phyloP scores from a whole-genome alignment of 2,329 filamentous ascomycete genomes.

The Colletotrichum plurivorum region DNA sequence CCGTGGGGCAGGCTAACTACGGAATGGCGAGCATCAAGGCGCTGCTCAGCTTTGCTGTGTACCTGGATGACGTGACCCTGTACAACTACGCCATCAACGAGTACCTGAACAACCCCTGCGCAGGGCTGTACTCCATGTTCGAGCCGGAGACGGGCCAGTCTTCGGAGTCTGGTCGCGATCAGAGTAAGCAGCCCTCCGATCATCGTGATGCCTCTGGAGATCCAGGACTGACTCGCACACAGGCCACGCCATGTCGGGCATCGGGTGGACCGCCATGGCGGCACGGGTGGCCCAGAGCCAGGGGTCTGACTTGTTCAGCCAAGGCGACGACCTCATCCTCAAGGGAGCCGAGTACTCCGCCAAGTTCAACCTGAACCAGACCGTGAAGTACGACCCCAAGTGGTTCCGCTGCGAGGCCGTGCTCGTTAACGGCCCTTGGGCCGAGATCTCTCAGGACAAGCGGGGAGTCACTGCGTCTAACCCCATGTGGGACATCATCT shows the following conservation, averaged over 20 bases:
- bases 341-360: conserved; percentile 55
- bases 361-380: conserved; percentile 54
- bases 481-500: conserved; percentile 45
- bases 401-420: conserved; percentile 57
- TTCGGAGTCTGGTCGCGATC: conserved; percentile 55
- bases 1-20: conserved; percentile 59
- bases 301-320: conserved; percentile 51
- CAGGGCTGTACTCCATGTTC: conserved; percentile 50
- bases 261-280: conserved; percentile 53
- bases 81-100: conserved; percentile 57
- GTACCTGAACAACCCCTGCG: conserved; percentile 54
- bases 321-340: conserved; percentile 51
- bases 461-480: conserved; percentile 41
- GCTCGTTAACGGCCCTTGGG: conserved; percentile 56
- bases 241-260: conserved; percentile 47
- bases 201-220: neutral
- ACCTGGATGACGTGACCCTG: conserved; percentile 55
- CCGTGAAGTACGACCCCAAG: conserved; percentile 51
- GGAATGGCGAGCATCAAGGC: conserved; percentile 57
- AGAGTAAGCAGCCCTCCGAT: conserved; percentile 36
- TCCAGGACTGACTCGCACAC: neutral
- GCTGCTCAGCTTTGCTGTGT: conserved; percentile 55
- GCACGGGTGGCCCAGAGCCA: conserved; percentile 52
- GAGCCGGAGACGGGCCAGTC: conserved; percentile 51
- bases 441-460: conserved; percentile 45